phyloP scores from a whole-genome alignment of 139 green algal species.

The Astrephomene gubernaculifera region DNA sequence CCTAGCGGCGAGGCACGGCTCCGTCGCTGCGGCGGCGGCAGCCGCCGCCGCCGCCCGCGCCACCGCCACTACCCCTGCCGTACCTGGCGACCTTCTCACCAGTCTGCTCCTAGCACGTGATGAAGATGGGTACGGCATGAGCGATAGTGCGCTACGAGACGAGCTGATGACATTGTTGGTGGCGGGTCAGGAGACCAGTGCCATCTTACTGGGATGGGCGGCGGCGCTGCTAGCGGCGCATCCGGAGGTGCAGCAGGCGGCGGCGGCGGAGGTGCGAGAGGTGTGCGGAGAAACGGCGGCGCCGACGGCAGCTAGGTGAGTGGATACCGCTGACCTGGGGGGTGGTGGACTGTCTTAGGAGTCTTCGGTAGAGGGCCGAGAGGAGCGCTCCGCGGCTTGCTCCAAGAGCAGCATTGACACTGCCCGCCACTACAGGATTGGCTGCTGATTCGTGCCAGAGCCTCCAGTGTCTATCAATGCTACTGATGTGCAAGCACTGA shows the following conservation, averaged over 20 bases:
- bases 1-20: not conserved
- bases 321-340: too few relatives aligned
- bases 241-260: constrained; percentile 65
- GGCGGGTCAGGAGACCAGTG: constrained; percentile 89
- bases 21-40: not conserved
- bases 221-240: constrained; percentile 78
- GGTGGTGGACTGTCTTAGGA: too few relatives aligned
- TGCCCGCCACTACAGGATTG: too few relatives aligned
- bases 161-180: constrained; percentile 91
- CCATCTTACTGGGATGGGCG: constrained; percentile 88
- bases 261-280: constrained; percentile 56
- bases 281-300: constrained; percentile 39
- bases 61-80: not conserved
- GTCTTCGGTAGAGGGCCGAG: too few relatives aligned
- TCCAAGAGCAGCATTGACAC: too few relatives aligned
- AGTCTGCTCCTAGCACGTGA: constrained; percentile 73
- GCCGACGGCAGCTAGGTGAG: constrained; percentile 38
- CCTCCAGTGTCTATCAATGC: too few relatives aligned
- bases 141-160: constrained; percentile 75
- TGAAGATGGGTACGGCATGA: constrained; percentile 76
- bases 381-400: too few relatives aligned
- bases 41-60: not conserved
- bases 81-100: constrained; percentile 71
- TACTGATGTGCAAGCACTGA: too few relatives aligned
- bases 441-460: too few relatives aligned